Evolutionary conservation across 2,329 filamentous ascomycete species (phyloP).

Genomic region (Ophiocordyceps camponoti-rufipedis): DNA sequence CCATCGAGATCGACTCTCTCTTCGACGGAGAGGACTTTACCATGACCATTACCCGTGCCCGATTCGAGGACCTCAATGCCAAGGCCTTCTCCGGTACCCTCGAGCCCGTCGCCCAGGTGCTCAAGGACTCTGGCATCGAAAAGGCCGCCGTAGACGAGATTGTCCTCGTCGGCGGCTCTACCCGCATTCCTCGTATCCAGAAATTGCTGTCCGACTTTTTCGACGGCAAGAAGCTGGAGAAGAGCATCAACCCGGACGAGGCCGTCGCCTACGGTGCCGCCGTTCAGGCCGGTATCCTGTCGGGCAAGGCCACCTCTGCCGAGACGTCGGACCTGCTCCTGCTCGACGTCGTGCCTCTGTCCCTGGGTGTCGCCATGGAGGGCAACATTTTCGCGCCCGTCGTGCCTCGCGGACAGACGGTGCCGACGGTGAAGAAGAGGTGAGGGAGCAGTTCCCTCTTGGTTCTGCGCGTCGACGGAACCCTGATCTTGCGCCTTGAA

Average conservation of each 20-base stretch:
- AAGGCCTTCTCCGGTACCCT: constrained; percentile 89
- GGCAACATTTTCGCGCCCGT: constrained; percentile 97
- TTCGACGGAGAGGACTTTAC: constrained; percentile 98
- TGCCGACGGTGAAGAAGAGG: constrained; percentile 66
- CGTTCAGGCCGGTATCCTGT: constrained; percentile 96
- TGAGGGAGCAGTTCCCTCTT: constrained; percentile 1
- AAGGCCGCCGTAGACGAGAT: constrained; percentile 95
- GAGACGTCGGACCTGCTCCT: constrained; percentile 90
- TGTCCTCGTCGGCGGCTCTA: constrained; percentile 95
- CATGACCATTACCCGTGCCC: constrained; percentile 90
- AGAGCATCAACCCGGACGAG: constrained; percentile 99
- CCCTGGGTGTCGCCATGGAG: constrained; percentile 98
- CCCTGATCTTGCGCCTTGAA: not conserved
- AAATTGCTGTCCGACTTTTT: constrained; percentile 99
- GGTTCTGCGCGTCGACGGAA: too few relatives aligned
- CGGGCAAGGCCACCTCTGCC: constrained; percentile 89
- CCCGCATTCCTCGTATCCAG: constrained; percentile 97
- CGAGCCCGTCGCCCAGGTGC: constrained; percentile 87
- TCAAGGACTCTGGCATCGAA: constrained; percentile 78
- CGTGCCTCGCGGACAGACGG: constrained; percentile 60
- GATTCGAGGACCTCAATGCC: constrained; percentile 97
- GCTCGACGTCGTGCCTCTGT: constrained; percentile 89
- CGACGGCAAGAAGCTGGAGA: constrained; percentile 99
- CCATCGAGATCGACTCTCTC: constrained; percentile 95
- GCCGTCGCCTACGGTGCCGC: constrained; percentile 97